Evolutionary conservation across 345 rosid genomes (phyloP).

Genomic region (Arabidopsis suecica): DNA sequence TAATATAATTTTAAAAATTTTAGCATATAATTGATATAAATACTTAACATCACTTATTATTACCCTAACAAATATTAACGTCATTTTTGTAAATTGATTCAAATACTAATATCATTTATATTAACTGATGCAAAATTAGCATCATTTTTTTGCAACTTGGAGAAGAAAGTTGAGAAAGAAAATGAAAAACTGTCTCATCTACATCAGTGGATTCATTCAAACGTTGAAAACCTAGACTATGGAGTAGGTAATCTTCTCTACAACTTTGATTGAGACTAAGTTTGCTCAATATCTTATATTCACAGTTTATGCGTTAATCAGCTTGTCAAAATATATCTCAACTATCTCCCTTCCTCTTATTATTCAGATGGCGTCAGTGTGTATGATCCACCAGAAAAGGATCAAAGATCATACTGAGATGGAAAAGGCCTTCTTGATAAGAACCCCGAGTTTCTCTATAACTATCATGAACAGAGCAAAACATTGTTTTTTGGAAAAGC

Average conservation of each 20-base stretch:
- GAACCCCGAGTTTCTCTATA: slow-evolving; percentile 59
- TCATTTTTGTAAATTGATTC: too few species aligned
- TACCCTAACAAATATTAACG: too few species aligned
- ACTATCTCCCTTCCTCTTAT: slow-evolving; percentile 19
- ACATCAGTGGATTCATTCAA: slow-evolving; percentile 85
- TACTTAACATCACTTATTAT: too few species aligned
- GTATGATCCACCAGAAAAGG: slow-evolving; percentile 71
- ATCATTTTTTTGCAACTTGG: slow-evolving; percentile 64
- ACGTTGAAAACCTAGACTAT: slow-evolving; percentile 86
- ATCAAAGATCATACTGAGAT: slow-evolving; percentile 66
- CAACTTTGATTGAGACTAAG: slow-evolving; percentile 1
- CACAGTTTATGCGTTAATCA: background rate
- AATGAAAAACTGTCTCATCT: slow-evolving; percentile 65
- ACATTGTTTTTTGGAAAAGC: slow-evolving; percentile 54
- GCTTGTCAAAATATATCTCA: slow-evolving; percentile 22
- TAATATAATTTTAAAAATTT: too few species aligned
- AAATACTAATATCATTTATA: too few species aligned
- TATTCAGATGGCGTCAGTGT: slow-evolving; percentile 80
- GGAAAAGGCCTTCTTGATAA: slow-evolving; percentile 82
- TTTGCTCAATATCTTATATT: slow-evolving; percentile 1
- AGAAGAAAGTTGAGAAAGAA: slow-evolving; percentile 82
- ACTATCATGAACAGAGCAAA: slow-evolving; percentile 56
- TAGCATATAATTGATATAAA: too few species aligned
- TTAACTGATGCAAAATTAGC: too few species aligned
- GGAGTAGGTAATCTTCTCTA: slow-evolving; percentile 73